Percentiles rank a stretch among this genome's conserved stretches.
These are phyloP conservation scores for Coniochaeta prunicola DNA, from an alignment of 2,329 filamentous ascomycete species.

Conservation along the genomic window DNA sequence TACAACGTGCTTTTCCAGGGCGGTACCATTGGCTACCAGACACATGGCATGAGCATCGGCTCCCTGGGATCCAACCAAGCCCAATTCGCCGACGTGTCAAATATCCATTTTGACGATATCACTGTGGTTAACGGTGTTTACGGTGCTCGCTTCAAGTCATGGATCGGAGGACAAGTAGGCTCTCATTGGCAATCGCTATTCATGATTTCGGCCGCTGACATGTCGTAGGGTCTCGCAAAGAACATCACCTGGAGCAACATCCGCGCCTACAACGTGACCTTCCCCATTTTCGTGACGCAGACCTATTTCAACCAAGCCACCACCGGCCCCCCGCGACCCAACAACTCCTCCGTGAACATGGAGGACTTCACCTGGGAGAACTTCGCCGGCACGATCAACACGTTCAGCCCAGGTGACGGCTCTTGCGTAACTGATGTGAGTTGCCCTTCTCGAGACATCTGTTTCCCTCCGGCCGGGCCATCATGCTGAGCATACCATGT, in stretches of 20 bases:
- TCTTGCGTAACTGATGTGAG: constrained; percentile 26
- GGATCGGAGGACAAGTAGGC: constrained; percentile 24
- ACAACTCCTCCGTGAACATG: constrained; percentile 32
- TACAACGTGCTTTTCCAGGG: constrained; percentile 28
- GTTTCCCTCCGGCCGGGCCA: too few relatives aligned
- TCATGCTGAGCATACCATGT: background rate
- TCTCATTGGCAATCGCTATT: background rate
- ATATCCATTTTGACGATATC: constrained; percentile 33
- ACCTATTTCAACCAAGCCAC: constrained; percentile 31
- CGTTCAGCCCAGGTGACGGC: constrained; percentile 31
- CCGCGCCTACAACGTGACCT: constrained; percentile 32
- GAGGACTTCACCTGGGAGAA: constrained; percentile 32
- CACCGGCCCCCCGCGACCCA: constrained; percentile 22
- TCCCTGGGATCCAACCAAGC: constrained; percentile 29
- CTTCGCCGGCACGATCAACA: constrained; percentile 33
- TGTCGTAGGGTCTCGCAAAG: constrained; percentile 26
- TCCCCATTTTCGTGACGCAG: constrained; percentile 38
- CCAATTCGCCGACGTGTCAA: constrained; percentile 28
- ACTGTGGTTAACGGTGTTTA: constrained; percentile 32
- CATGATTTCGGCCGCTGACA: background rate
- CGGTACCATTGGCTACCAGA: constrained; percentile 33
- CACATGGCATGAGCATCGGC: constrained; percentile 35
- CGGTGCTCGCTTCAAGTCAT: constrained; percentile 35
- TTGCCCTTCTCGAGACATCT: background rate
- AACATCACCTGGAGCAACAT: constrained; percentile 37